Evolutionary conservation across 2,329 filamentous ascomycete genomes (phyloP).

Genomic region (Coniochaeta sp.): DNA sequence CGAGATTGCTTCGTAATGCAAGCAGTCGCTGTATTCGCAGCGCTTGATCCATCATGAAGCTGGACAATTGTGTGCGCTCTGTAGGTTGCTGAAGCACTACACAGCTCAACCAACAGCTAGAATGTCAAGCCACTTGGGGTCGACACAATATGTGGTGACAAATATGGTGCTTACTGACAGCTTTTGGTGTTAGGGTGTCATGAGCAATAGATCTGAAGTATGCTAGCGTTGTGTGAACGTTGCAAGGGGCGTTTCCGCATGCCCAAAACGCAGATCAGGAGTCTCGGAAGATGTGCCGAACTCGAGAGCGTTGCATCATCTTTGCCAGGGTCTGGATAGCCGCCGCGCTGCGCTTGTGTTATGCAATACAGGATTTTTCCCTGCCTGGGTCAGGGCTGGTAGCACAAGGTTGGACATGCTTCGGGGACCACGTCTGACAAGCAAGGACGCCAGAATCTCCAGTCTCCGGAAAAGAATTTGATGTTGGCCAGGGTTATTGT

Average conservation of each 20-base stretch:
- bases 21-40: not conserved
- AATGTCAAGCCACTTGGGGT: not conserved
- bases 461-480: not conserved
- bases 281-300: constrained; percentile 16
- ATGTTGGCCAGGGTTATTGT: not conserved
- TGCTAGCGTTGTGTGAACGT: constrained; percentile 7
- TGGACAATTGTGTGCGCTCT: not conserved
- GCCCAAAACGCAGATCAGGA: constrained; percentile 18
- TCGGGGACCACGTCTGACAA: not conserved
- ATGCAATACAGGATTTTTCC: not conserved
- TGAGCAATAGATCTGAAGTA: constrained; percentile 1
- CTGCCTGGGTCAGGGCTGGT: not conserved
- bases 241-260: not conserved
- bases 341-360: not conserved
- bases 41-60: not conserved
- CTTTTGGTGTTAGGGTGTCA: not conserved
- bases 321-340: not conserved
- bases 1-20: not conserved
- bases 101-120: not conserved
- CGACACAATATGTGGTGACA: not conserved
- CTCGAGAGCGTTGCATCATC: constrained; percentile 8
- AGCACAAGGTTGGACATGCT: not conserved
- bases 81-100: not conserved
- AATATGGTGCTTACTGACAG: not conserved
- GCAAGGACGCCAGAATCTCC: not conserved